A percentile compares a stretch with the other conserved stretches of the same genome.
Evolutionary conservation across 2,329 filamentous ascomycete species (phyloP).

Genomic region (Ophiostoma sp.): DNA sequence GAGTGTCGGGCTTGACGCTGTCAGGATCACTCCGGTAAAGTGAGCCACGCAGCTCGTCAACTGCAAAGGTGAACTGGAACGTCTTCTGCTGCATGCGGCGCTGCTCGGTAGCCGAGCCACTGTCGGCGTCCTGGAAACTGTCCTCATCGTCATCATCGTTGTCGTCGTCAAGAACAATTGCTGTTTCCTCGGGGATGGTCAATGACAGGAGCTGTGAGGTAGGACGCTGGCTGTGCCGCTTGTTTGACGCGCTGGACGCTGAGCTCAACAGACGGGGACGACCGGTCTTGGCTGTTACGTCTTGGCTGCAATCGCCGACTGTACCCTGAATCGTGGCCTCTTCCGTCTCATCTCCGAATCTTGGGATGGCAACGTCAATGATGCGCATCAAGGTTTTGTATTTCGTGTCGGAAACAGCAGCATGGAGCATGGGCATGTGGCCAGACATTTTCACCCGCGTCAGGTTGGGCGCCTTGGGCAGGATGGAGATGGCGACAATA

Average conservation of each 20-base stretch:
- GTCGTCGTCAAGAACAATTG: conserved; percentile 68
- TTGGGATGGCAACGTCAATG: conserved; percentile 92
- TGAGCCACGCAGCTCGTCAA: conserved; percentile 90
- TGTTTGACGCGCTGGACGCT: conserved; percentile 48
- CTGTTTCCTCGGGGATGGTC: conserved; percentile 58
- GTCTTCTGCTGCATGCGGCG: conserved; percentile 81
- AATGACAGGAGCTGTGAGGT: conserved; percentile 73
- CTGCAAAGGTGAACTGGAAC: conserved; percentile 96
- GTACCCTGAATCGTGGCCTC: conserved; percentile 36
- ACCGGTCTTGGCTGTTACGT: conserved; percentile 32
- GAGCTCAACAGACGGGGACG: conserved; percentile 50
- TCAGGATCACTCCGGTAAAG: conserved; percentile 84
- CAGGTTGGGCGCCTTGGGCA: conserved; percentile 92
- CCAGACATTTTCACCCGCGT: conserved; percentile 91
- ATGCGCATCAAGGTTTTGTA: conserved; percentile 97
- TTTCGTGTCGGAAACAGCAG: conserved; percentile 87
- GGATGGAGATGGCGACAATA: conserved; percentile 89
- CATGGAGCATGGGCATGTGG: conserved; percentile 87
- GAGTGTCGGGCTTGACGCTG: conserved; percentile 69
- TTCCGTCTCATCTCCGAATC: conserved; percentile 58
- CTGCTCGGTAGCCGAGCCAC: conserved; percentile 55
- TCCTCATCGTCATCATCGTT: conserved; percentile 66
- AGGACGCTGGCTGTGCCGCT: conserved; percentile 54
- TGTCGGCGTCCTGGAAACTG: conserved; percentile 64
- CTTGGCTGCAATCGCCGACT: conserved; percentile 30